Conservation (phyloP, 2,329 filamentous ascomycete genomes). For the Stachybotrys echinatus region DNA sequence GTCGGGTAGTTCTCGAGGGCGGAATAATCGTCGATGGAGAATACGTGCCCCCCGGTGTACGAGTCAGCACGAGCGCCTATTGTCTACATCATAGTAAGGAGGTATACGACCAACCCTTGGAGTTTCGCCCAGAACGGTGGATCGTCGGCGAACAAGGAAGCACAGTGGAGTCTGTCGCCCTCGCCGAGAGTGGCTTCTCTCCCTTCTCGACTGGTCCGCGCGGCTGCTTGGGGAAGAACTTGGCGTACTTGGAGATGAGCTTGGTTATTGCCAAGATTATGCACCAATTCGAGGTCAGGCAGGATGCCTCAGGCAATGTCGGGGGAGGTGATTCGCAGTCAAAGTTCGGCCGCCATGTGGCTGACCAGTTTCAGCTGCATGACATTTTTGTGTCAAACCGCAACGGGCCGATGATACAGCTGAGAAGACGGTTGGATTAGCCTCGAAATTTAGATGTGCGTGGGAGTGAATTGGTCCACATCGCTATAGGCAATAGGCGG, state of each 20-base stretch:
- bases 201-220: conserved; percentile 10
- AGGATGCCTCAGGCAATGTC: conserved; percentile 7
- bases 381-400: conserved; percentile 10
- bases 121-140: conserved; percentile 12
- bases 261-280: conserved; percentile 9
- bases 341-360: conserved; percentile 5
- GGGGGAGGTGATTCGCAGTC: conserved; percentile 7
- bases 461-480: too few relatives aligned
- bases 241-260: conserved; percentile 13
- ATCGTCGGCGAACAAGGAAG: conserved; percentile 2
- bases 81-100: conserved; percentile 12
- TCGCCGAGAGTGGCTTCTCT: conserved; percentile 7
- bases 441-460: too few relatives aligned
- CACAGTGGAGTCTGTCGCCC: conserved; percentile 3
- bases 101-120: conserved; percentile 7
- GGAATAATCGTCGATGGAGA: too few relatives aligned
- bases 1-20: too few relatives aligned
- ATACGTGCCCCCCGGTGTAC: too few relatives aligned
- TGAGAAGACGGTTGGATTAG: too few relatives aligned
- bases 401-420: too few relatives aligned
- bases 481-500: too few relatives aligned
- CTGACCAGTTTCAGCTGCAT: conserved; percentile 9
- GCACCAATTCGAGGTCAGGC: conserved; percentile 7
- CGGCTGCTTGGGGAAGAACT: conserved; percentile 11
- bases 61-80: too few relatives aligned